Evolutionary conservation across 2,329 filamentous ascomycete genomes (phyloP), one percentile per base, ranked within the genome.

Genomic region (Claviceps sp.): DNA sequence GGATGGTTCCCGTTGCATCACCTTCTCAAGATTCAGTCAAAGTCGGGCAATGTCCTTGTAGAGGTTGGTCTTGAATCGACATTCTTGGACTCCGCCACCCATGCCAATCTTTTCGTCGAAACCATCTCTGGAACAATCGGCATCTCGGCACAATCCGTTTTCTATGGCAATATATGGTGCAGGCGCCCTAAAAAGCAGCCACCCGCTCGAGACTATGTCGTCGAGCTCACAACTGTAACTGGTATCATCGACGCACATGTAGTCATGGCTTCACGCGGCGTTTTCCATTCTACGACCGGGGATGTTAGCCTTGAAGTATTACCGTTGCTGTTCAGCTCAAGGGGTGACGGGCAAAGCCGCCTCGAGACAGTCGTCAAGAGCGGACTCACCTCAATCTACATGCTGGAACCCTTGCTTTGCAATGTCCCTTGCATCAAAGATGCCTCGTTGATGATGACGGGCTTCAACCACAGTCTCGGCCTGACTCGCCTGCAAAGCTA

Each of bases 1-100:
- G 30, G 30, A 34, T 70, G 68, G 60, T 79, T 73, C 65, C 73
- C 76, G 0, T 64, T 80, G 1, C 74, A 72, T 59, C 73, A 78
- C 57, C 61, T 69, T 30, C 68, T 80, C 13, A 63, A 65, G 37
- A 54, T 77, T 10, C 57, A 64, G n/a, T 72, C 72, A 2, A 66
- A 63, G 0, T 75, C 74, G 0, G 76, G 76, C 8, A 55, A 58
- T 3, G 64, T 79, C 19, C 56, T 11, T 14, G 8, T 22, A 34
- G 30, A 34, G 10, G 10, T 34, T 34, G 30, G 30, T 8, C 30
- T 34, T 11, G 30, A 34, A 34, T 34, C 30, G 30, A 34, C 30
- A 10, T 34, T 34, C 30, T 34, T 34, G 30, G 30, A 34, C 30
- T 34, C 30, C 30, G 10, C 30, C 10, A 34, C 30, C 30, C 30